These are phyloP conservation scores for Kuraishia floccosa DNA, from an alignment of 805 yeast species.

Conservation along the genomic window DNA sequence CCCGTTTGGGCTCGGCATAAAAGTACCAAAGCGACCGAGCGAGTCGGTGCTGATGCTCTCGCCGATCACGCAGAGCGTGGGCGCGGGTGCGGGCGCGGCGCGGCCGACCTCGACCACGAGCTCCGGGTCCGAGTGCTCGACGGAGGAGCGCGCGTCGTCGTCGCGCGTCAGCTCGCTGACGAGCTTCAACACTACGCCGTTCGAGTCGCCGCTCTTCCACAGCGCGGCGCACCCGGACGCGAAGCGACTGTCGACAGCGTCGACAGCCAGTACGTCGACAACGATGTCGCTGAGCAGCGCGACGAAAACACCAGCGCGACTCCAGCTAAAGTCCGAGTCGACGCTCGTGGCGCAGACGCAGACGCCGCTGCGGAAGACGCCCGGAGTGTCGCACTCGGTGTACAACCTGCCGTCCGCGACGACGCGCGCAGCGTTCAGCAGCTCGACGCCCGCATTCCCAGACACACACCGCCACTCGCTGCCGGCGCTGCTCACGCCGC, in stretches of 20 bases:
- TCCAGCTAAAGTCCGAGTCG: no score
- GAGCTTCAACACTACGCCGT: slow-evolving; percentile 2
- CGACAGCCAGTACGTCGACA: background rate
- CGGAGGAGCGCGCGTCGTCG: background rate
- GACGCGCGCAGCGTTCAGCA: no score
- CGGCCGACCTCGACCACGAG: background rate
- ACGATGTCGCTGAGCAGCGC: background rate
- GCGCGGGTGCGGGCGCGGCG: no score
- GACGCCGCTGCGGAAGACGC: no score
- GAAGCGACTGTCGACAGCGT: background rate
- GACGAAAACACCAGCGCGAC: no score
- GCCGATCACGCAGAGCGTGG: slow-evolving; percentile 5
- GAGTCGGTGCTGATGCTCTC: no score
- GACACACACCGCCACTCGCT: background rate
- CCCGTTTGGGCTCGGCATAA: slow-evolving; percentile 17
- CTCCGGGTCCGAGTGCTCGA: background rate
- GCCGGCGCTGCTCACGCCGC: background rate
- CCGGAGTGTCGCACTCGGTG: no score
- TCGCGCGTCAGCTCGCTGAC: background rate
- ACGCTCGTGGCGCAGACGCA: no score
- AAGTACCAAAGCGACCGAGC: slow-evolving; percentile 12
- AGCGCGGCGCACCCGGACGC: background rate
- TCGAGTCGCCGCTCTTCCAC: background rate
- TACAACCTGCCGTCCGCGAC: no score
- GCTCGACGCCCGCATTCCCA: no score